Conservation (phyloP, 805 yeast genomes). For the Hanseniaspora taiwanica region DNA sequence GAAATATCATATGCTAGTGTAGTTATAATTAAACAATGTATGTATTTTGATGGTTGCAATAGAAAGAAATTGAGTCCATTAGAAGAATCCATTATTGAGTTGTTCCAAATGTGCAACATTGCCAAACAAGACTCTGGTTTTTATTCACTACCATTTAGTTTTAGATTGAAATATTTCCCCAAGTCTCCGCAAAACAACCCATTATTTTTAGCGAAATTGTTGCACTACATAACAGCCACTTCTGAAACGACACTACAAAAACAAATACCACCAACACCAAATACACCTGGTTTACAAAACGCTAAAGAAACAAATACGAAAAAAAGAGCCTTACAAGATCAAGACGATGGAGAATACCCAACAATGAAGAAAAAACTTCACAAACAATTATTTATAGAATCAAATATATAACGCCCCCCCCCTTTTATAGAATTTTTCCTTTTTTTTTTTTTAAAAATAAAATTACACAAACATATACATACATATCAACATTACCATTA, state of each 20-base stretch:
- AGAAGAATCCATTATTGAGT: too few relatives aligned
- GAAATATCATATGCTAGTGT: constrained; percentile 34
- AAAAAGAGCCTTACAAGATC: constrained; percentile 1
- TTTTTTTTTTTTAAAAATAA: neutral
- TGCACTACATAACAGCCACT: constrained; percentile 1
- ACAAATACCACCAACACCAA: neutral
- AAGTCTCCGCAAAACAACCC: constrained; percentile 2
- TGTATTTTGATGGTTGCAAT: neutral
- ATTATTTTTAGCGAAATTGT: constrained; percentile 3
- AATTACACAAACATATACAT: neutral
- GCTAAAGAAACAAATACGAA: neutral
- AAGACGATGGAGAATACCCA: neutral
- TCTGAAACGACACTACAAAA: neutral
- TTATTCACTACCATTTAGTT: constrained; percentile 18
- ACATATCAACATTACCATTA: too few relatives aligned
- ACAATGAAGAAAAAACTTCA: neutral
- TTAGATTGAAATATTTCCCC: constrained; percentile 18
- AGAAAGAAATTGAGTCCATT: too few relatives aligned
- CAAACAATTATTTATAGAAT: neutral
- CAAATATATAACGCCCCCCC: neutral
- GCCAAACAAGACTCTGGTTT: neutral
- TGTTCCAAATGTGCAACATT: constrained; percentile 1
- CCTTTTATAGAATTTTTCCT: neutral
- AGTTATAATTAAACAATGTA: neutral
- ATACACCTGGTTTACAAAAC: neutral